These are phyloP conservation scores for Citrus reticulata DNA, from an alignment of 345 rosid species.

Conservation along the genomic window DNA sequence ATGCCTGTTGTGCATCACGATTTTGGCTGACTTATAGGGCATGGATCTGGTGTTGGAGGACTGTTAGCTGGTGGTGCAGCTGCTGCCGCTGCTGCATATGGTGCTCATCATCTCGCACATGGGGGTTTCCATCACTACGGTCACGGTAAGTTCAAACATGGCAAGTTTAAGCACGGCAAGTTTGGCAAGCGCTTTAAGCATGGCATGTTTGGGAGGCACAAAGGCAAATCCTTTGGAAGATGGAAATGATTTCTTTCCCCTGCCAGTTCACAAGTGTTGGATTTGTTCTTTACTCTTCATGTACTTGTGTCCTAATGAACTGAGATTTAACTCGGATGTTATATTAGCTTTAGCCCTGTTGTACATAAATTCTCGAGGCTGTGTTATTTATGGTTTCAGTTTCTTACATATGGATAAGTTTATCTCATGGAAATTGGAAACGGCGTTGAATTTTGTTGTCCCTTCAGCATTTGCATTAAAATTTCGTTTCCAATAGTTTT, in stretches of 20 bases:
- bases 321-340: neutral
- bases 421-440: neutral
- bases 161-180: constrained; percentile 68
- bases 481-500: neutral
- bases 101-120: constrained; percentile 25
- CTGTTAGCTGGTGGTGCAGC: constrained; percentile 71
- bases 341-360: neutral
- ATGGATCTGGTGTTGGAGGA: constrained; percentile 51
- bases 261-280: neutral
- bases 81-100: constrained; percentile 66
- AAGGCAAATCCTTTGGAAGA: constrained; percentile 43
- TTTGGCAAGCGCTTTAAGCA: constrained; percentile 65
- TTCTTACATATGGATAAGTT: neutral
- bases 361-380: neutral
- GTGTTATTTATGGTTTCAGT: neutral
- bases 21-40: constrained; percentile 31
- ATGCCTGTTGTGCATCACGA: neutral
- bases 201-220: constrained; percentile 67
- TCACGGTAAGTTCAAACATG: constrained; percentile 75
- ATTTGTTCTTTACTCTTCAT: neutral
- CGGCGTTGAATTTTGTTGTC: neutral
- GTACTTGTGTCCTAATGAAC: neutral
- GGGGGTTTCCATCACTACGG: constrained; percentile 45
- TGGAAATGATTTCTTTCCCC: constrained; percentile 41
- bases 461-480: neutral